Percentiles rank a stretch among this genome's conserved stretches.
phyloP scores from a whole-genome alignment of 768 basidiomycete species.

The Auricularia cornea region DNA sequence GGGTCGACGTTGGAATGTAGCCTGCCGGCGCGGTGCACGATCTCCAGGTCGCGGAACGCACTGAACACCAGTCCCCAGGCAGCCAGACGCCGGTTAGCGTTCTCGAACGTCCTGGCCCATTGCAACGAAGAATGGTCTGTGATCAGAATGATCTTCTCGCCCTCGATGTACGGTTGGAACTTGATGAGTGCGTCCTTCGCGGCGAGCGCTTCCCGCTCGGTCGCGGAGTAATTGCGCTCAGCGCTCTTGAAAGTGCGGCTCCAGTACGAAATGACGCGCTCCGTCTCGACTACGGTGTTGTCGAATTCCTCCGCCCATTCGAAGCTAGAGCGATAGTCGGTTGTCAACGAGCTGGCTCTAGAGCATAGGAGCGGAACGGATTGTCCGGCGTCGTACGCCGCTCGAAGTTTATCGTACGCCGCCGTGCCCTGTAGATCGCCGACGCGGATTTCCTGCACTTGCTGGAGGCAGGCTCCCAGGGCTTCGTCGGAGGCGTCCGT shows the following conservation, averaged over 20 bases:
- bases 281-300: slow-evolving; percentile 7
- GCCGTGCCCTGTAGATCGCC: slow-evolving; percentile 14
- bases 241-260: slow-evolving; percentile 10
- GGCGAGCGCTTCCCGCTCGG: slow-evolving; percentile 11
- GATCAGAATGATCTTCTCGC: slow-evolving; percentile 7
- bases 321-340: slow-evolving; percentile 19
- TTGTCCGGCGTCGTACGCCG: slow-evolving; percentile 2
- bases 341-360: slow-evolving; percentile 16
- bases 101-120: slow-evolving; percentile 10
- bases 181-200: slow-evolving; percentile 11
- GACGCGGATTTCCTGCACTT: slow-evolving; percentile 17
- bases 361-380: slow-evolving; percentile 2
- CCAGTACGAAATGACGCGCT: slow-evolving; percentile 12
- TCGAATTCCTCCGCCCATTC: slow-evolving; percentile 13
- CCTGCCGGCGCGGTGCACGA: slow-evolving; percentile 8
- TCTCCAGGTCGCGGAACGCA: slow-evolving; percentile 8
- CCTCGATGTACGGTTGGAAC: slow-evolving; percentile 13
- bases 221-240: slow-evolving; percentile 11
- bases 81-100: slow-evolving; percentile 8
- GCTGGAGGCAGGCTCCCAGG: slow-evolving; percentile 23
- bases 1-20: slow-evolving; percentile 13
- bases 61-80: slow-evolving; percentile 5
- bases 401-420: slow-evolving; percentile 10
- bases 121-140: slow-evolving; percentile 11
- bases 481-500: slow-evolving; percentile 13